These are phyloP conservation scores for Apiotrichum mycotoxinovorans DNA, from an alignment of 1,284 basidiomycete species.

Conservation along the genomic window DNA sequence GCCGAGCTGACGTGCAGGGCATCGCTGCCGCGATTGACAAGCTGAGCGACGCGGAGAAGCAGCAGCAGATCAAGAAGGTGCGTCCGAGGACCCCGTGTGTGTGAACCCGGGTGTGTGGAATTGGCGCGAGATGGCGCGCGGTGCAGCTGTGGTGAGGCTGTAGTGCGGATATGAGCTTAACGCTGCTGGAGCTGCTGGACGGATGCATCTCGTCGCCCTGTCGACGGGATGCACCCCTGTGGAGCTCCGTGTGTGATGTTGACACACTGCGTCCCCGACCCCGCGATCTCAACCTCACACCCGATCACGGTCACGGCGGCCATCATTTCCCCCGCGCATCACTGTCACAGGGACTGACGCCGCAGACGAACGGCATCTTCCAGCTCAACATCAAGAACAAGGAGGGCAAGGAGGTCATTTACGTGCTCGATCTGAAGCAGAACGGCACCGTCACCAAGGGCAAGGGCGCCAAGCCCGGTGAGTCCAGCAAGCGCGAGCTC, in stretches of 20 bases:
- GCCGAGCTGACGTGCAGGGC: constrained; percentile 22
- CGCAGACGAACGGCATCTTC: constrained; percentile 85
- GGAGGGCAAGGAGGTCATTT: constrained; percentile 69
- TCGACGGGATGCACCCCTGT: no score
- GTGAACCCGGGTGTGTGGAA: no score
- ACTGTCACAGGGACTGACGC: background rate
- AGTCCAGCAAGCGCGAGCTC: constrained; percentile 17
- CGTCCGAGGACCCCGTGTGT: no score
- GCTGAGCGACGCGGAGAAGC: constrained; percentile 70
- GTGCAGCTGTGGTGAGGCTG: no score
- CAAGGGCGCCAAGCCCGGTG: constrained; percentile 57
- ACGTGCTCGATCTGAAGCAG: constrained; percentile 93
- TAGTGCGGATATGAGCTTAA: no score
- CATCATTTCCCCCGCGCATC: no score
- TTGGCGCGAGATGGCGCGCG: no score
- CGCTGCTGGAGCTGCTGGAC: no score
- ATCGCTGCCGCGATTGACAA: constrained; percentile 63
- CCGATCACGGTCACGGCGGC: no score
- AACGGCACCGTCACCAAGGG: constrained; percentile 77
- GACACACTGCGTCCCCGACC: no score
- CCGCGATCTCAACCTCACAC: no score
- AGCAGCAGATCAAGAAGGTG: constrained; percentile 81
- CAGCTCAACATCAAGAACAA: constrained; percentile 79
- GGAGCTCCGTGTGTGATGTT: no score
- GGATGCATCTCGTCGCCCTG: background rate